Base-by-base conservation (phyloP, 2,329 filamentous ascomycete species). In the Ceratocystis eucalypticola region DNA sequence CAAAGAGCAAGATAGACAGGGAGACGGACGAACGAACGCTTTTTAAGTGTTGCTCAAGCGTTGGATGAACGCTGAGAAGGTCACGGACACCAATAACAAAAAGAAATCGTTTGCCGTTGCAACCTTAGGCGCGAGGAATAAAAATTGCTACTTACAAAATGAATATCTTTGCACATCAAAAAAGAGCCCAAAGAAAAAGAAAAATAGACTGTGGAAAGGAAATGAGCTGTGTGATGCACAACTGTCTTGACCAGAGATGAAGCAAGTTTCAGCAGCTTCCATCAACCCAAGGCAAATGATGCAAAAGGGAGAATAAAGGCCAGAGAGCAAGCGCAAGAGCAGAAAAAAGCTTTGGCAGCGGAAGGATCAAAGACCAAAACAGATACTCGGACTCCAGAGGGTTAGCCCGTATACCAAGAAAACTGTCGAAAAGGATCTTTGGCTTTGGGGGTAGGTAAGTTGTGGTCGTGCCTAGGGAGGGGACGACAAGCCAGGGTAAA, bases 351-450 rank as follows among this genome's bases (percentile, higher is more conserved):
- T 41, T 37, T 37, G 45, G 28, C 55, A 59, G 55, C 55, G 55
- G 55, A 59, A 59, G 55, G 55, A 59, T 59, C 55, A 59, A n/a
- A 10, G 55, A 17, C 55, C 55, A 59, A 59, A 59, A 59, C 55
- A 59, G 28, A 59, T 59, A 37, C 55, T 59, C 55, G 55, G 55
- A 59, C 55, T 30, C 55, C 33, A 37, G 55, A 59, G 55, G 28
- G 55, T 59, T 59, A n/a, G 55, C 55, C 55, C 55, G 55, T 59
- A 59, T 37, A 59, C 25, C 55, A 37, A 59, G 25, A 20, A 30
- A 59, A 37, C 28, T 30, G 10, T 37, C 5, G 17, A 30, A 30
- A 37, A 37, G 55, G 55, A 59, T 59, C 37, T 41, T 41, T 12
- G 10, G 37, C 10, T 37, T 37, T 30, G 55, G 17, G 15, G 28